Evolutionary conservation across 2,329 filamentous ascomycete genomes (phyloP), one percentile per base, ranked within the genome.

Genomic region (Penicillium sp.): DNA sequence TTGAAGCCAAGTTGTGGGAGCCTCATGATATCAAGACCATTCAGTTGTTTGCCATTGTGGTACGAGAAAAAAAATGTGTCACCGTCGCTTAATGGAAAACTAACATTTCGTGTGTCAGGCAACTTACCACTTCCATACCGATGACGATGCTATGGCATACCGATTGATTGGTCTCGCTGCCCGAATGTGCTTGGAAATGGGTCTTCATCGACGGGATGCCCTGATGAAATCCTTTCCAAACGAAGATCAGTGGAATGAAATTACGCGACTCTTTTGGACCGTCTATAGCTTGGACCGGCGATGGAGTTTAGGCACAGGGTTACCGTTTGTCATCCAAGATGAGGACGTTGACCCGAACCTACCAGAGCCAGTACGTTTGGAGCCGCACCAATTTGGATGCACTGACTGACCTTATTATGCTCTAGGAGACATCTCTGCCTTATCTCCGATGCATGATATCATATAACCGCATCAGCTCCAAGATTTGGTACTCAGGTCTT

Each of bases 271-370:
- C 15, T 96, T 96, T 76, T 97, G 92, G 93, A 88, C 90, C 1
- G 88, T 93, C 19, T 96, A 95, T 72, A 89, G 93, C 4, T 82
- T 97, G 42, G 93, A 97, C 74, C 84, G 92, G 42, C 85, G 93
- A 55, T 97, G 92, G 92, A 92, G 90, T 65, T 92, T 97, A 69
- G 91, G 90, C n/a, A 93, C 91, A 0, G 93, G 93, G 0, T 84
- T 97, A 75, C 93, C 93, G 0, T 96, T 92, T 78, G 89, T 91
- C 2, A 82, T 96, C 38, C 90, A 94, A 67, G 93, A 97, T 71
- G 86, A 91, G 17, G 92, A 96, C 72, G 91, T 97, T 63, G 93
- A 97, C 71, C 87, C 89, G 0, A 85, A 86, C 56, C 79, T 97
- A 24, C 92, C 91, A 1, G 88, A 91, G 70, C 93, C 93, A 30